A percentile compares a stretch with the other conserved stretches of the same genome.
Evolutionary conservation across 2,329 filamentous ascomycete species (phyloP).

Genomic region (Neoarthrinium moseri): DNA sequence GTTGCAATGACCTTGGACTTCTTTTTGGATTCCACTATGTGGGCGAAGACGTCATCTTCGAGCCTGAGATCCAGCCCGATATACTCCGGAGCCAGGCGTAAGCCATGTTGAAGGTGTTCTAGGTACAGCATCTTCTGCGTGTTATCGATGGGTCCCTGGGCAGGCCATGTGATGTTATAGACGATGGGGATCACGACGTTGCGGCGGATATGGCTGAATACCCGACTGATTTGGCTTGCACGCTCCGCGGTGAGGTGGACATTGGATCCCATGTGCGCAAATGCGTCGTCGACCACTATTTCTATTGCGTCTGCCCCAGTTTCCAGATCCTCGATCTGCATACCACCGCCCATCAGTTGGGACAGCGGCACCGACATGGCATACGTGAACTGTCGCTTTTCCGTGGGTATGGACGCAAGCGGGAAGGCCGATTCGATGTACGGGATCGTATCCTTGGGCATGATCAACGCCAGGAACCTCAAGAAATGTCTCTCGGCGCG

Average conservation of each 20-base stretch:
- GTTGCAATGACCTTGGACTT: slow-evolving; percentile 62
- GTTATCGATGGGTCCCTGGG: slow-evolving; percentile 19
- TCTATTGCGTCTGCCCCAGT: slow-evolving; percentile 68
- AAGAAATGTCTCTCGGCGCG: slow-evolving; percentile 68
- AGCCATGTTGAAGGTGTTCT: slow-evolving; percentile 56
- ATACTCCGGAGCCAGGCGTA: slow-evolving; percentile 63
- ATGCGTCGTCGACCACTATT: slow-evolving; percentile 48
- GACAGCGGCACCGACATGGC: slow-evolving; percentile 62
- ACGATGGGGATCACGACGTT: slow-evolving; percentile 61
- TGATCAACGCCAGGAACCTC: slow-evolving; percentile 64
- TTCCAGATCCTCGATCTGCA: slow-evolving; percentile 65
- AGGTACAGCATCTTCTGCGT: slow-evolving; percentile 41
- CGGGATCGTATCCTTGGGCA: slow-evolving; percentile 51
- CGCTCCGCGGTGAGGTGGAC: slow-evolving; percentile 25
- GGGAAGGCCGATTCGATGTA: slow-evolving; percentile 65
- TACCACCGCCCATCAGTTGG: slow-evolving; percentile 47
- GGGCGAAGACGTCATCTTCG: slow-evolving; percentile 47
- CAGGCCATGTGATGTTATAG: slow-evolving; percentile 45
- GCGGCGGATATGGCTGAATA: slow-evolving; percentile 59
- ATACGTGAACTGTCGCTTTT: slow-evolving; percentile 64
- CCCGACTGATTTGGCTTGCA: slow-evolving; percentile 53
- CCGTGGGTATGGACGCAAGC: slow-evolving; percentile 58
- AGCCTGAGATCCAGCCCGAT: slow-evolving; percentile 61
- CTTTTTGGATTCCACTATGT: slow-evolving; percentile 50
- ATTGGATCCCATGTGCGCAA: slow-evolving; percentile 12